These are phyloP conservation scores for Lathyrus tuberosus DNA, from an alignment of 306 rosid genomes.

Conservation along the genomic window DNA sequence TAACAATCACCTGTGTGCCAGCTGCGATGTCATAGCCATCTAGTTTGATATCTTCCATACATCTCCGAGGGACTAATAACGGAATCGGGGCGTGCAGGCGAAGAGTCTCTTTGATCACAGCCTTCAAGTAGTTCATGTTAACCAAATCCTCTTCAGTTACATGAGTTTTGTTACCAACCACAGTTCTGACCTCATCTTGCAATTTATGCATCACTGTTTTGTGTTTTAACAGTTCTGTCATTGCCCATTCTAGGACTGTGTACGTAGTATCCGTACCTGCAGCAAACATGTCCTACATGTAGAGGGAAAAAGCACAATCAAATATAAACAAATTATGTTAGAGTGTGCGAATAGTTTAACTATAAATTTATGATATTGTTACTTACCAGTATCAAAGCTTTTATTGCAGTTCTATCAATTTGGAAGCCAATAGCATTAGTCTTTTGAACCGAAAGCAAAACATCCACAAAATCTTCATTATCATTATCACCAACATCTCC, in stretches of 20 bases:
- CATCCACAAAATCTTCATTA: constrained; percentile 35
- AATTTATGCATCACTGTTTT: constrained; percentile 19
- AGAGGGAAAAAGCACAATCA: neutral
- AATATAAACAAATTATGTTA: too few species aligned
- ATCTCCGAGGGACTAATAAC: constrained; percentile 1
- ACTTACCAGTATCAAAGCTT: constrained; percentile 37
- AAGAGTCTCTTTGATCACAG: constrained; percentile 35
- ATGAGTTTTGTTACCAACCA: constrained; percentile 18
- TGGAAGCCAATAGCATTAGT: neutral
- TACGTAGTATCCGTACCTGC: constrained; percentile 30
- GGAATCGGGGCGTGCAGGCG: constrained; percentile 14
- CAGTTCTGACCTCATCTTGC: constrained; percentile 29
- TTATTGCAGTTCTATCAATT: constrained; percentile 25
- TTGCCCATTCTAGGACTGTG: constrained; percentile 30
- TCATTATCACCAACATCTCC: neutral
- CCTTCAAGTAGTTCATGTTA: constrained; percentile 35
- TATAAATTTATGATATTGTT: neutral
- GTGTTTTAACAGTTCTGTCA: constrained; percentile 21
- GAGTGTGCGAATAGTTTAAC: too few species aligned
- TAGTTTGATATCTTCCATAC: constrained; percentile 3
- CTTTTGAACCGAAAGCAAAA: constrained; percentile 24
- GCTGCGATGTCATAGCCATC: constrained; percentile 37
- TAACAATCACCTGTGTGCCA: neutral
- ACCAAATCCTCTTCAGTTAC: constrained; percentile 29
- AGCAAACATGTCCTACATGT: constrained; percentile 24